phyloP scores from a whole-genome alignment of 495 filamentous ascomycete species.

The Choiromyces venosus region DNA sequence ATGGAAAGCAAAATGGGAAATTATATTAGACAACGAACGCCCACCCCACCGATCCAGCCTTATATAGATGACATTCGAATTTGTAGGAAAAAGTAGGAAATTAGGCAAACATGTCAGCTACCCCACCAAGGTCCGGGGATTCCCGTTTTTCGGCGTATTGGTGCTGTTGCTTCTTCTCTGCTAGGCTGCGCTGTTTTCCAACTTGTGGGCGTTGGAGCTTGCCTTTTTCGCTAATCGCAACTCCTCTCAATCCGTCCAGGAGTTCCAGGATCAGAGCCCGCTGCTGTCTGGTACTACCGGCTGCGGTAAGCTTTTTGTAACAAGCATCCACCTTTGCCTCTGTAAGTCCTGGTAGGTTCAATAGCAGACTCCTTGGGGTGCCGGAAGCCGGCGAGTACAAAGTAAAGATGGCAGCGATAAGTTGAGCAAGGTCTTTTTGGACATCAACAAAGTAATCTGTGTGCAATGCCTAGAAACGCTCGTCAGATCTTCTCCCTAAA shows the following conservation, averaged over 20 bases:
- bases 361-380: slow-evolving; percentile 54
- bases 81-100: slow-evolving; percentile 2
- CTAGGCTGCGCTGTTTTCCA: slow-evolving; percentile 40
- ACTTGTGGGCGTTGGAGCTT: slow-evolving; percentile 57
- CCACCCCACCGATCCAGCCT: slow-evolving; percentile 1
- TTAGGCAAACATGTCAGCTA: slow-evolving; percentile 65
- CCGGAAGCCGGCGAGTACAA: slow-evolving; percentile 61
- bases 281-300: slow-evolving; percentile 61
- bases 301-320: slow-evolving; percentile 53
- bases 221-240: slow-evolving; percentile 88
- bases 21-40: slow-evolving; percentile 1
- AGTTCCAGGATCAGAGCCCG: slow-evolving; percentile 80
- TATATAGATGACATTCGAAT: slow-evolving; percentile 2
- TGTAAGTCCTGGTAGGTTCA: slow-evolving; percentile 54
- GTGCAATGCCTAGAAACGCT: slow-evolving; percentile 76
- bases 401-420: slow-evolving; percentile 79
- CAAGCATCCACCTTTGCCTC: slow-evolving; percentile 55
- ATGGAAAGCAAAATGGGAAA: neutral
- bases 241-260: slow-evolving; percentile 74
- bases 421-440: slow-evolving; percentile 82
- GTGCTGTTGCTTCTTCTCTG: slow-evolving; percentile 54
- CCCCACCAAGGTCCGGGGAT: slow-evolving; percentile 57
- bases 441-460: slow-evolving; percentile 95
- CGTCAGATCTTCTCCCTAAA: slow-evolving; percentile 37
- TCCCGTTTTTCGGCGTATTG: slow-evolving; percentile 45